Evolutionary conservation across 2,329 filamentous ascomycete genomes (phyloP), one percentile per base, ranked within the genome.

Genomic region (Sporothrix variecibatus): DNA sequence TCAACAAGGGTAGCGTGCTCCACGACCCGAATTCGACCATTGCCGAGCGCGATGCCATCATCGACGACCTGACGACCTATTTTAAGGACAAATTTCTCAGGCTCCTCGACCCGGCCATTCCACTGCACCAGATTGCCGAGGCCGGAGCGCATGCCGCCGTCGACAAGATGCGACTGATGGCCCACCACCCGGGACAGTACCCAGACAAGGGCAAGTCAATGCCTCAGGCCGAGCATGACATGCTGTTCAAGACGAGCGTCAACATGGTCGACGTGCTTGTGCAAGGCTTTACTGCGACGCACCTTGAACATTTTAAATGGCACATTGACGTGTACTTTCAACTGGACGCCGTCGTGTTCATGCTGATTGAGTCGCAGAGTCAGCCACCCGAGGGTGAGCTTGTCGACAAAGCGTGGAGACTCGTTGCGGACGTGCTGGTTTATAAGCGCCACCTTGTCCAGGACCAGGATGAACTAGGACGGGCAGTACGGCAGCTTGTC

Each of bases 1-100:
- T 84, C 17, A 78, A 82, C 68, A 81, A 79, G 38, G 65, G 78
- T 0, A 23, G n/a, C 31, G 34, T 46, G 49, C 64, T 77, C 34
- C 71, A 75, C 74, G 87, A 77, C 58, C 75, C 75, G 6, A 40
- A 38, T 9, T 69, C 77, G 9, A 68, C 77, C 9, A 60, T 77
- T 28, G 72, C 75, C 8, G 75, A 75, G 8, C 78, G 77, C 46
- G 60, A 78, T 9, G 75, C 83, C 23, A 79, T 77, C 75, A 77
- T 85, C 9, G 76, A 77, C 23, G 75, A 74, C 0, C 75, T 81
- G 3, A 76, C 79, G 31, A 74, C 75, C 38, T 74, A 51, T 2
- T 76, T 82, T 17, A 77, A 82, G 34, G 75, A 79, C 5, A 78
- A 78, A n/a, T 81, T 80, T 72, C 75, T 83, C 8, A 60, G 75